Base-by-base conservation (phyloP, 345 rosid genomes). In the Melaleuca quinquenervia region DNA sequence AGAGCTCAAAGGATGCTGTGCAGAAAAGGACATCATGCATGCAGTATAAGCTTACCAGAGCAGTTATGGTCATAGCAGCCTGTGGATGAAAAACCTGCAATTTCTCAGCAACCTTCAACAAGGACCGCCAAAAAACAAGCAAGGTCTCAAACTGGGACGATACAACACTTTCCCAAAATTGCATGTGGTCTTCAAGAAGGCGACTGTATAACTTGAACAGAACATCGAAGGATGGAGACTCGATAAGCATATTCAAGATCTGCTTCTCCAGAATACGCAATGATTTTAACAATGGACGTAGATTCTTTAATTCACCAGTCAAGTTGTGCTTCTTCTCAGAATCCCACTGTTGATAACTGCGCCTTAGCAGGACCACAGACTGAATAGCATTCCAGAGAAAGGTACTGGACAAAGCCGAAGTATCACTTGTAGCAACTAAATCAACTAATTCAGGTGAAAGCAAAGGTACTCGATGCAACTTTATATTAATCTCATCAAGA, bases 291-390 rank as follows among this genome's bases (percentile, higher is more conserved):
- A 96, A 88, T 45, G 92, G 91, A 64, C 87, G 87, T 88, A 89
- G 90, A 86, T 83, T 85, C 83, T 44, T 87, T 82, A 91, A 76
- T 89, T 92, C 90, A 85, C 87, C 89, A 5, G 78, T 5, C 78
- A 52, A 90, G 26, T 82, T 86, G 89, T 91, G 84, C 89, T 83
- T 90, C 80, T 87, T 89, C 88, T 97, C 98, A 84, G 90, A 89
- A 89, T 86, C 89, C 99, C 98, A 94, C 87, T 94, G 99, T 82
- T 86, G 93, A 91, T 89, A 89, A 87, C 95, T 91, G 87, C 84
- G 91, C 90, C 98, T 92, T 85, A 95, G 92, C 84, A 95, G 85
- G 26, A 91, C 92, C 82, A 94, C 87, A 83, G 91, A 91, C 87
- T 85, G 92, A 84, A 97, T 88, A 82, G 96, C 95, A 86, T 94